Evolutionary conservation across 108 stramenopile genomes (phyloP).

Genomic region (Discostella pseudostelligera): DNA sequence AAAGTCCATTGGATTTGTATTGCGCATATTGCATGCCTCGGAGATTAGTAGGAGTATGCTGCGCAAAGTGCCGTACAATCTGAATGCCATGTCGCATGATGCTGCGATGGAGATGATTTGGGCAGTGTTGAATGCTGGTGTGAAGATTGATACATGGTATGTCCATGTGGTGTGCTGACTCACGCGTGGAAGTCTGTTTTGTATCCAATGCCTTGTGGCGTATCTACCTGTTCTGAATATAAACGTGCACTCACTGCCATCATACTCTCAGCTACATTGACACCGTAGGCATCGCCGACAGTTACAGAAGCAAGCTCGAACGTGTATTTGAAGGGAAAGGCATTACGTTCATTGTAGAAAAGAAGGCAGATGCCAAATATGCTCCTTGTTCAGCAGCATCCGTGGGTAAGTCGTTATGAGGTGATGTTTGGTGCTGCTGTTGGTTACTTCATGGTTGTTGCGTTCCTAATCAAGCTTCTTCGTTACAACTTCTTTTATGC

Average conservation of each 20-base stretch:
- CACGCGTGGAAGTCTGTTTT: neutral
- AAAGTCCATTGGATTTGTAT: slow-evolving; percentile 72
- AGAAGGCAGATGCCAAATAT: slow-evolving; percentile 94
- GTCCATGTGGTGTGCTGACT: slow-evolving; percentile 2
- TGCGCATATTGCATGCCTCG: slow-evolving; percentile 67
- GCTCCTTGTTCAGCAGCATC: slow-evolving; percentile 82
- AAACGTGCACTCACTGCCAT: too few species aligned
- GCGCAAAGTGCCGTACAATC: slow-evolving; percentile 70
- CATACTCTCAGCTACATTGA: slow-evolving; percentile 55
- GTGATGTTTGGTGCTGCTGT: too few species aligned
- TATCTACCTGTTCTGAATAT: neutral
- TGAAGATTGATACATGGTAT: slow-evolving; percentile 60
- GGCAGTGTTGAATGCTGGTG: slow-evolving; percentile 56
- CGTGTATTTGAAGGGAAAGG: slow-evolving; percentile 57
- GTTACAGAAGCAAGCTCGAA: slow-evolving; percentile 67
- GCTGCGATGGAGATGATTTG: slow-evolving; percentile 81
- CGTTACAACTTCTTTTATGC: neutral
- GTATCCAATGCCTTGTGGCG: neutral
- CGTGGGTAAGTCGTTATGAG: slow-evolving; percentile 60
- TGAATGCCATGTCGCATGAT: slow-evolving; percentile 87
- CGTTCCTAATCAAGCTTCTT: neutral
- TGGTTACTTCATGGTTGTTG: too few species aligned
- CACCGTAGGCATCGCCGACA: slow-evolving; percentile 80
- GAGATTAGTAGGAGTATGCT: slow-evolving; percentile 88
- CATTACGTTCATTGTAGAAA: slow-evolving; percentile 85